Base-by-base conservation (phyloP, 352 stramenopile species). In the Pythium rishiriense region DNA sequence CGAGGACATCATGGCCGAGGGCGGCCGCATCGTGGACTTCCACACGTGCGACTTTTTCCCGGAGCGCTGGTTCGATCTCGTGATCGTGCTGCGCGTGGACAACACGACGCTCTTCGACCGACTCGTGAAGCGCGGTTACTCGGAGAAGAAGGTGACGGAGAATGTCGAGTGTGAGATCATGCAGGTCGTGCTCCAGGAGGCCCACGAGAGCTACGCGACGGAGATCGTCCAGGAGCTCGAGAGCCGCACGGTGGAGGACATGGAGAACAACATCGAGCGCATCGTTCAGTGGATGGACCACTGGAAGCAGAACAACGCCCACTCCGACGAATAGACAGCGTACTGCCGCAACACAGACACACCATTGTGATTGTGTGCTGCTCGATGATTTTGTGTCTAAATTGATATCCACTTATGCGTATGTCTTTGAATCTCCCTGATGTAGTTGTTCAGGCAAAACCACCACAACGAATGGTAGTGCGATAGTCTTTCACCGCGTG, bases 81-180 rank as follows among this genome's bases (percentile, higher is more conserved):
- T 97, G n/a, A 58, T 98, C 49, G 90, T 98, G 66, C 77, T 97
- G 21, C 77, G 92, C 51, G 82, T 94, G 33, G 90, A 97, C 61
- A 99, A 86, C 75, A 98, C 90, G 66, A 95, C 80, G 64, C 83
- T 97, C n/a, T 97, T 93, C 55, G 90, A 97, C 64, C 85, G 90
- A 12, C 74, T 97, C 35, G 72, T 85, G 33, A 81, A 83, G 62
- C 85, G 89, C 62, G 94, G 94, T 26, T 99, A 99, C 75, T 92
- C 76, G 61, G 86, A 98, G 56, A 98, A 97, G 72, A 99, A 99
- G 67, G 75, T 98, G 67, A 68, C 68, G 17, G 96, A 99, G 75
- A 99, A 99, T 73, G 93, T 98, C 71, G 83, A 98, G 75, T 98
- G 92, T 63, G 97, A 99, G 81, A 99, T 99, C 72, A 99, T 99